Evolutionary conservation across 2,329 filamentous ascomycete genomes (phyloP), one percentile per base, ranked within the genome.

Genomic region (Cucurbitaria berberidis): DNA sequence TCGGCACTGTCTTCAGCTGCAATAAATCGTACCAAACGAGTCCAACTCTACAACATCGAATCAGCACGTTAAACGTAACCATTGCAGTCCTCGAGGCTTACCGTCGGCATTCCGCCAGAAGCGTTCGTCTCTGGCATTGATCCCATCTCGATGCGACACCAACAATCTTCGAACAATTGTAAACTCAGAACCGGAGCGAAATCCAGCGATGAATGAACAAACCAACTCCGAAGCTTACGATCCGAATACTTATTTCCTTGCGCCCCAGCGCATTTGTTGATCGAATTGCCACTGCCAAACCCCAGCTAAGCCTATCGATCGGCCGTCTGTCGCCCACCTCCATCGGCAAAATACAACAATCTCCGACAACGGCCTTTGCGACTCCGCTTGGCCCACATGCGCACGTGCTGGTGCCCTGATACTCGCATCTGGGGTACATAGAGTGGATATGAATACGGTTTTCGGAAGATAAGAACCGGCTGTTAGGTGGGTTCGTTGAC

Each of bases 21-120:
- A 16, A 64, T 45, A 32, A 63, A 63, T 7, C 62, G 57, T 26
- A 59, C 53, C 10, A 59, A 35, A 19, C 53, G 58, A 26, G 18
- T 51, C 57, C 62, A 63, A n/a, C 24, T 55, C 56, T 59, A 41
- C 16, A 10, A 7, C 10, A 7, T 1, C 5, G 29, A n/a, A 26
- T 24, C 15, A 45, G 26, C 5, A 16, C 15, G 5, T 42, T 19
- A 32, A 34, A 18, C 9, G 7, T 13, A 5, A 0, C 2, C 15
- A 32, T 11, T 27, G 21, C n/a, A n/a, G 15, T 3, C n/a, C 6
- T 10, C 18, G 7, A 18, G 13, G 8, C 40, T 9, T 55, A 51
- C 51, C 34, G 45, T 55, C 10, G 13, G 38, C 10, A 55, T 48
- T 18, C 51, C 44, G 30, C 34, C 9, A 11, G n/a, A 19, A 18